phyloP scores from a whole-genome alignment of 768 basidiomycete genomes.

The Suillus spraguei region DNA sequence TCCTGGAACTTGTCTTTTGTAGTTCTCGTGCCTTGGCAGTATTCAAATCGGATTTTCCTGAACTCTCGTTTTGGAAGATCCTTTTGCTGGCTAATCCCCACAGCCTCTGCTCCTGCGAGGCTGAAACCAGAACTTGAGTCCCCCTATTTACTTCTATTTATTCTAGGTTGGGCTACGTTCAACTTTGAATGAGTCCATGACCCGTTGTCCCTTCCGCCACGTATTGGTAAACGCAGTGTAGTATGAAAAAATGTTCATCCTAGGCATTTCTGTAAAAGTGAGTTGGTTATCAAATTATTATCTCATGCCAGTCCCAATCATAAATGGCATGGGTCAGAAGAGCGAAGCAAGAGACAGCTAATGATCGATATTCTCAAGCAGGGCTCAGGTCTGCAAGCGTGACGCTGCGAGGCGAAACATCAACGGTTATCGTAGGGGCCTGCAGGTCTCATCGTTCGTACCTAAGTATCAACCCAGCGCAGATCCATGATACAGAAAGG shows the following conservation, averaged over 20 bases:
- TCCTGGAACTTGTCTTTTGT: no score
- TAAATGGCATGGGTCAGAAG: not conserved
- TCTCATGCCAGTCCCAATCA: not conserved
- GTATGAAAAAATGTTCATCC: not conserved
- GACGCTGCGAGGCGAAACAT: not conserved
- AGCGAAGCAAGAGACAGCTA: not conserved
- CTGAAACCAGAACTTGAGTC: no score
- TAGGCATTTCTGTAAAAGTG: not conserved
- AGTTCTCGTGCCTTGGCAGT: no score
- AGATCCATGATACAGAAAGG: not conserved
- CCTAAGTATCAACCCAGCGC: not conserved
- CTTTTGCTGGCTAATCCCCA: no score
- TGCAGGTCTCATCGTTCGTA: not conserved
- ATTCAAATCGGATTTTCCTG: no score
- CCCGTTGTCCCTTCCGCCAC: no score
- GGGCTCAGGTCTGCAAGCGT: not conserved
- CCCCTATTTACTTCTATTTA: no score
- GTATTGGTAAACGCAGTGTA: slow-evolving; percentile 24
- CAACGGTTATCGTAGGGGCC: not conserved
- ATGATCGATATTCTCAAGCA: not conserved
- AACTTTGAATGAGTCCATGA: no score
- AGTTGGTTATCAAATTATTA: not conserved
- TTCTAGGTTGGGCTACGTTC: no score
- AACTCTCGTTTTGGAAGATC: no score
- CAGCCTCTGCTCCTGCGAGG: no score